A percentile compares a stretch with the other conserved stretches of the same genome.
Conservation (phyloP, 352 stramenopile genomes). For the Pythium aquatile region DNA sequence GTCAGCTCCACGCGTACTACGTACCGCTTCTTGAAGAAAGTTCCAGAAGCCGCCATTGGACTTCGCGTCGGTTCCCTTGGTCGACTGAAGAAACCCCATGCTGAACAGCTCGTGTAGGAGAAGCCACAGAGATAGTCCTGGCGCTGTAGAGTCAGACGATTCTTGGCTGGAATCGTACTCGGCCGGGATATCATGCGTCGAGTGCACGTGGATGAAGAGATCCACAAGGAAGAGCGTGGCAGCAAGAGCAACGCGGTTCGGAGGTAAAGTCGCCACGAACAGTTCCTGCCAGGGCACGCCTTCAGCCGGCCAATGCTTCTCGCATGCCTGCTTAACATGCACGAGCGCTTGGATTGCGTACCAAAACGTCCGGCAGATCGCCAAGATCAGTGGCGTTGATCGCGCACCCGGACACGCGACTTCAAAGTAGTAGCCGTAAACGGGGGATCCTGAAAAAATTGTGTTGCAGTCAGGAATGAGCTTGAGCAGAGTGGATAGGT, state of each 20-base stretch:
- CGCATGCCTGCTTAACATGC: constrained; percentile 27
- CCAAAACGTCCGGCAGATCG: constrained; percentile 59
- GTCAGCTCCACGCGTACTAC: not conserved
- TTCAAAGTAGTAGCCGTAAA: constrained; percentile 76
- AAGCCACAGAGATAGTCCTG: constrained; percentile 65
- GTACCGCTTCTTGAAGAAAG: constrained; percentile 49
- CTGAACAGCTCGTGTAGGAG: constrained; percentile 44
- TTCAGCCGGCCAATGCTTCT: constrained; percentile 3
- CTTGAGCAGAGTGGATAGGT: constrained; percentile 38
- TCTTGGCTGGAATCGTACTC: not conserved
- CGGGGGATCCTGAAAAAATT: constrained; percentile 45
- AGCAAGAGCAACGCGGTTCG: constrained; percentile 49
- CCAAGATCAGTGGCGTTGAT: constrained; percentile 56
- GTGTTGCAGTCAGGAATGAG: constrained; percentile 63
- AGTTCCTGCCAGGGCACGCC: constrained; percentile 12
- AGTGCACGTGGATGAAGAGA: constrained; percentile 64
- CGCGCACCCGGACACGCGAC: constrained; percentile 41
- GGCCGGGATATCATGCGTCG: constrained; percentile 42
- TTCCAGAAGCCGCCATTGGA: constrained; percentile 44
- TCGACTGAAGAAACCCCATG: constrained; percentile 13
- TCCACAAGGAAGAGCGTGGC: constrained; percentile 74
- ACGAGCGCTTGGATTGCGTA: constrained; percentile 49
- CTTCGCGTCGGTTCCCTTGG: constrained; percentile 10
- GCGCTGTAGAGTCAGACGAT: constrained; percentile 10
- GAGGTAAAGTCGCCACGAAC: constrained; percentile 24